A percentile compares a stretch with the other conserved stretches of the same genome.
Conservation (phyloP, 805 yeast species). For the Metschnikowia peoriensis region DNA sequence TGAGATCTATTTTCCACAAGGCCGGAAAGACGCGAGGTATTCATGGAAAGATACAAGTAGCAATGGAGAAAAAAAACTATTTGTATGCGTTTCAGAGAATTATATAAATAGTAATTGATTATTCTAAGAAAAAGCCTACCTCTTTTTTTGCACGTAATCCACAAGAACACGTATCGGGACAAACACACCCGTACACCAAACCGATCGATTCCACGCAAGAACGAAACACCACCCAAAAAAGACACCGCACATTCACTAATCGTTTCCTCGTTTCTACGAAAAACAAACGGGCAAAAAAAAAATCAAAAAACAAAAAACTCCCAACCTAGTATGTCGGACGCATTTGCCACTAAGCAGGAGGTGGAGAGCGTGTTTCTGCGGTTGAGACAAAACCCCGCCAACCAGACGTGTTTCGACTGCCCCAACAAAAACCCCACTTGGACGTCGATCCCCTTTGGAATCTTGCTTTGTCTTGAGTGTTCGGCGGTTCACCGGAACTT, state of each 20-base stretch:
- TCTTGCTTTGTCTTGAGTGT: conserved; percentile 88
- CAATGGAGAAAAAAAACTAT: no score
- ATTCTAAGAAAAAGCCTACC: no score
- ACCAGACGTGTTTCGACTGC: conserved; percentile 91
- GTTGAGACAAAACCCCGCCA: conserved; percentile 65
- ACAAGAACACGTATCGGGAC: no score
- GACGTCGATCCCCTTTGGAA: conserved; percentile 97
- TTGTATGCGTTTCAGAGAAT: no score
- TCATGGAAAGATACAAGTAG: no score
- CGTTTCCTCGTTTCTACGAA: neutral
- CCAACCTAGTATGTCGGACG: conserved; percentile 37
- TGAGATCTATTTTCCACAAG: no score
- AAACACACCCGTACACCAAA: neutral
- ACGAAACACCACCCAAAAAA: neutral
- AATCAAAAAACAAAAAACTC: neutral
- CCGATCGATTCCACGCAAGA: neutral
- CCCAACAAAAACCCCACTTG: conserved; percentile 93
- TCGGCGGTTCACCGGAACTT: conserved; percentile 92
- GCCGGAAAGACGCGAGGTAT: no score
- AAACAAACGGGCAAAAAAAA: neutral
- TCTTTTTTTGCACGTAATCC: no score
- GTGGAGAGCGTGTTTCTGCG: conserved; percentile 62
- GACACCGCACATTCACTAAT: neutral
- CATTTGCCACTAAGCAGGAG: conserved; percentile 66
- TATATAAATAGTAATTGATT: no score